Evolutionary conservation across 192 early-diverging fungal species (phyloP), one percentile per base, ranked within the genome.

Genomic region (Tieghemiomyces parasiticus): DNA sequence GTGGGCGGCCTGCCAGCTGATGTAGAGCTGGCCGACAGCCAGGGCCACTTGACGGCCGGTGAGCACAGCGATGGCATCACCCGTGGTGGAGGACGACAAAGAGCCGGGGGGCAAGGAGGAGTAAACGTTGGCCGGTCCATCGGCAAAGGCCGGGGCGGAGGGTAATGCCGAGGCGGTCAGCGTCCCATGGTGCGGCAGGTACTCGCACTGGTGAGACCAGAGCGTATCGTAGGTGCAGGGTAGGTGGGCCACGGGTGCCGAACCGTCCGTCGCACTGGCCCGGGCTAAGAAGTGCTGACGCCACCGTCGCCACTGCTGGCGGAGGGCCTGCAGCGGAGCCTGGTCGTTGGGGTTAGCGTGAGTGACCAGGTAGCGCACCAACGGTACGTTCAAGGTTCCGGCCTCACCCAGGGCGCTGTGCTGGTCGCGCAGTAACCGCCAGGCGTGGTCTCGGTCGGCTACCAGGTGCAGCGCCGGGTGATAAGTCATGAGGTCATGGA

Each of bases 241-340:
- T n/a, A n/a, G n/a, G n/a, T n/a, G n/a, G n/a, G n/a, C n/a, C n/a
- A n/a, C n/a, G n/a, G n/a, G n/a, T n/a, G n/a, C n/a, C n/a, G n/a
- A n/a, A n/a, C n/a, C n/a, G n/a, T n/a, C n/a, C n/a, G n/a, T n/a
- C n/a, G n/a, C n/a, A n/a, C n/a, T n/a, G n/a, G n/a, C n/a, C n/a
- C n/a, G n/a, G n/a, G n/a, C n/a, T n/a, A 50, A 25, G 12, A 50
- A 26, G 2, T 50, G 49, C 26, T 50, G 49, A 20, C 26, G 49
- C 55, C 55, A 58, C n/a, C 35, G 55, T 2, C 26, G 30, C 55
- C 55, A 58, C 33, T 58, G 55, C 19, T 26, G 33, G 35, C 55
- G 55, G 10, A 58, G 3, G 13, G 34, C 55, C 10, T 34, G 34
- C 34, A 58, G 33, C 16, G 22, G 22, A 35, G 8, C 38, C 38